phyloP scores from a whole-genome alignment of 257 asterid genomes.

The Forsythia suspensa region DNA sequence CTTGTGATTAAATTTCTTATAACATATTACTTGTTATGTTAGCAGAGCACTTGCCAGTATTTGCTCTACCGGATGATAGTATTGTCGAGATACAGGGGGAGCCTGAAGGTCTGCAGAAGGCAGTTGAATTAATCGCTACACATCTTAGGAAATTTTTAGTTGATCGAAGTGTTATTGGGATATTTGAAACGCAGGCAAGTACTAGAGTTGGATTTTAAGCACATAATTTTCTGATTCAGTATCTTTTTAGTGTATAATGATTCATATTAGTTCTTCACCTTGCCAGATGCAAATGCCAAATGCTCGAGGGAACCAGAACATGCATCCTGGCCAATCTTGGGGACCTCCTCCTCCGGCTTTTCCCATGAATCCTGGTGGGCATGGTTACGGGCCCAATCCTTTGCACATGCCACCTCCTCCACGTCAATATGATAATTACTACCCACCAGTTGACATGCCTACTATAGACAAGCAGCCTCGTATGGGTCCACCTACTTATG shows the following conservation, averaged over 20 bases:
- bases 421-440: conserved; percentile 67
- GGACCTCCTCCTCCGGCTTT: conserved; percentile 59
- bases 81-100: conserved; percentile 95
- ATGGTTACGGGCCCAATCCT: conserved; percentile 47
- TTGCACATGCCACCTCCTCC: conserved; percentile 61
- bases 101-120: conserved; percentile 69
- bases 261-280: conserved; percentile 6
- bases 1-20: neutral
- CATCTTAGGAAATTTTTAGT: conserved; percentile 88
- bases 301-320: conserved; percentile 58
- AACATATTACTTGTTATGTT: neutral
- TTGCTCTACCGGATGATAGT: conserved; percentile 84
- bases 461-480: conserved; percentile 55
- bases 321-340: conserved; percentile 67
- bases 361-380: conserved; percentile 53
- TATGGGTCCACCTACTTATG: conserved; percentile 50
- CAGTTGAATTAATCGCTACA: conserved; percentile 72
- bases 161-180: conserved; percentile 81
- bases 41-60: conserved; percentile 76
- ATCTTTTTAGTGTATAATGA: conserved; percentile 12
- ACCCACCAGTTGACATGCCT: conserved; percentile 61
- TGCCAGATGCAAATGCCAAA: conserved; percentile 69
- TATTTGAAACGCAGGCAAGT: conserved; percentile 80
- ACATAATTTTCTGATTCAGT: neutral
- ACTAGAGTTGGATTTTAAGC: conserved; percentile 1